Base-by-base conservation (phyloP, 1,284 basidiomycete species). In the Schizophyllum commune region DNA sequence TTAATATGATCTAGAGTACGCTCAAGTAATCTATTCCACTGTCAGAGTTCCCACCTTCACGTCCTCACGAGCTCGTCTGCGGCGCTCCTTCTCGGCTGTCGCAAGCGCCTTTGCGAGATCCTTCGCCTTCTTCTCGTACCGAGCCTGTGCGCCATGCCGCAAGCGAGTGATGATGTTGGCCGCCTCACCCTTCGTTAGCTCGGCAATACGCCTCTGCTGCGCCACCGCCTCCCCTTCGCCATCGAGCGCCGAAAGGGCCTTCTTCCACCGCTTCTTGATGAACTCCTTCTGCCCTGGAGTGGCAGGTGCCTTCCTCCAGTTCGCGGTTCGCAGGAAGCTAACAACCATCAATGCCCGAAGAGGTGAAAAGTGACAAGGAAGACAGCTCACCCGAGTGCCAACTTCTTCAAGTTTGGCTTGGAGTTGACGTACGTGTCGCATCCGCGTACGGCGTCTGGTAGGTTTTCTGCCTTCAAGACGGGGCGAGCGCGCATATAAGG, bases 81-180 rank as follows among this genome's bases (percentile, higher is more conserved):
- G 63, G 47, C 66, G 68, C 67, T 87, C 85, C 67, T 83, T 86
- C 53, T 73, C 71, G 0, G 66, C 65, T 17, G 68, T 63, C 22
- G 73, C 71, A 1, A 67, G 69, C 20, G 68, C 69, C 65, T 77
- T 83, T 22, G 67, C 70, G 5, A 69, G 65, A 33, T 71, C 72
- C 68, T 80, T 84, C 54, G 72, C 58, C 66, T 81, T 83, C 70
- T 83, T 84, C 61, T 83, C 76, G 62, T 83, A 80, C 4, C 87
- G 79, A 21, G 75, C 73, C 87, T 91, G 62, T 39, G 88, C 89
- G 21, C 92, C 92, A 68, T 94, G 87, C 69, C 84, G 89, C 62
- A 92, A 64, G 9, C 91, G 83, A 21, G 85, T 86, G 63, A 94
- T 89, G 52, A 94, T 83, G 64, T 86, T 86, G 0, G 85, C 86